Conservation (phyloP, 257 asterid species). For the Solanum pinnatisectum region DNA sequence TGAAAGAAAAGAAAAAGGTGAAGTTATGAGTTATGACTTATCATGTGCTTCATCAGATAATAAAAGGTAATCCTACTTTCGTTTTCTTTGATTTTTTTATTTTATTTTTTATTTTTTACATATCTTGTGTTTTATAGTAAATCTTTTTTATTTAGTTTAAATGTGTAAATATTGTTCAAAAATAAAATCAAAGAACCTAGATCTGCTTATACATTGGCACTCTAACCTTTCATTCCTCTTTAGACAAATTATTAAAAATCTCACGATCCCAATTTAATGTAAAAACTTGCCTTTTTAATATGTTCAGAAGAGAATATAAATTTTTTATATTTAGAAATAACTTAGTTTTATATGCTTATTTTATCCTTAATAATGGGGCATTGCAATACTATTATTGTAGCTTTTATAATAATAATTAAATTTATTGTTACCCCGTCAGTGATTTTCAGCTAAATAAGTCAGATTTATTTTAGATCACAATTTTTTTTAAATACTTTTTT, state of each 20-base stretch:
- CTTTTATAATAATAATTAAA: neutral
- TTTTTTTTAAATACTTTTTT: neutral
- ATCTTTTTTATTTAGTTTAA: neutral
- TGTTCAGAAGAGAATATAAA: neutral
- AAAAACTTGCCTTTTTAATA: neutral
- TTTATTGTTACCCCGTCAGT: neutral
- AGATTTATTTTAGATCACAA: neutral
- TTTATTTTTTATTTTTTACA: neutral
- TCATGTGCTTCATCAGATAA: neutral
- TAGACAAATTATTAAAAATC: neutral
- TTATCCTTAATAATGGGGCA: neutral
- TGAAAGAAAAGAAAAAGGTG: neutral
- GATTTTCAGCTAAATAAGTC: neutral
- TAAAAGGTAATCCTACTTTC: neutral
- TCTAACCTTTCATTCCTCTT: neutral
- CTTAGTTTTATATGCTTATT: neutral
- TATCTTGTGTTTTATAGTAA: neutral
- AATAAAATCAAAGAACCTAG: neutral
- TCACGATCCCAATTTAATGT: neutral
- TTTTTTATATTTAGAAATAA: neutral
- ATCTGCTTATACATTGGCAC: neutral
- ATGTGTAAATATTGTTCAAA: neutral
- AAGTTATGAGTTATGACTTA: neutral
- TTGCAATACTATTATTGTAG: neutral
- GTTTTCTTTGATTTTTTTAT: neutral